Conservation (phyloP, 306 rosid species). For the Prunus mongolica region DNA sequence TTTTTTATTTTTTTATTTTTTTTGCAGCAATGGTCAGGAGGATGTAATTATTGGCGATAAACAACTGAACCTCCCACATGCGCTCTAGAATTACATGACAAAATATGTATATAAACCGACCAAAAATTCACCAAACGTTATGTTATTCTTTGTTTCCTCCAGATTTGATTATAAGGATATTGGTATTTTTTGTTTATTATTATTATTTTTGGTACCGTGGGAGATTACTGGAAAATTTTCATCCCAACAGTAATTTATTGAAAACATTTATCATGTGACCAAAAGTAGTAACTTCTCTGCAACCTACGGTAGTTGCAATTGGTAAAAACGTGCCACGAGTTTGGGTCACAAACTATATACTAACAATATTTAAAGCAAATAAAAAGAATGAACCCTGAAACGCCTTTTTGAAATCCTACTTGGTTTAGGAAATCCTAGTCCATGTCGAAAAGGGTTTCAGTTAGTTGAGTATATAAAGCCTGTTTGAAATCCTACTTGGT, state of each 20-base stretch:
- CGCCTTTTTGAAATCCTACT: too few species aligned
- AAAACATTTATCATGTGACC: not conserved
- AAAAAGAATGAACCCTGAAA: too few species aligned
- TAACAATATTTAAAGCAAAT: too few species aligned
- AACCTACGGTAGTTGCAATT: not conserved
- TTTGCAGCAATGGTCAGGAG: slow-evolving; percentile 70
- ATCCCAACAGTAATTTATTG: not conserved
- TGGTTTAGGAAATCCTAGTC: too few species aligned
- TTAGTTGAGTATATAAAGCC: too few species aligned
- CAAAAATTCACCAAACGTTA: not conserved
- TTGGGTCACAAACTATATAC: not conserved
- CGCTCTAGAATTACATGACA: slow-evolving; percentile 19
- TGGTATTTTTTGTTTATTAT: not conserved
- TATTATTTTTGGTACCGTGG: not conserved
- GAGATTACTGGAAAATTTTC: not conserved
- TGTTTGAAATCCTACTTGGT: too few species aligned
- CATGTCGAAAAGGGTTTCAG: too few species aligned
- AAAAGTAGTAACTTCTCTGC: not conserved
- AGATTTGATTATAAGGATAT: not conserved
- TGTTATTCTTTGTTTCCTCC: not conserved
- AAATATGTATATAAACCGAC: not conserved
- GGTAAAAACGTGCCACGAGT: not conserved
- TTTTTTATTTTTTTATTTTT: not conserved
- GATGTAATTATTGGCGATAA: slow-evolving; percentile 49
- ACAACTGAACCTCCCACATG: slow-evolving; percentile 55